phyloP scores from a whole-genome alignment of 164 flowering plant genomes.

The Dillenia turbinata region DNA sequence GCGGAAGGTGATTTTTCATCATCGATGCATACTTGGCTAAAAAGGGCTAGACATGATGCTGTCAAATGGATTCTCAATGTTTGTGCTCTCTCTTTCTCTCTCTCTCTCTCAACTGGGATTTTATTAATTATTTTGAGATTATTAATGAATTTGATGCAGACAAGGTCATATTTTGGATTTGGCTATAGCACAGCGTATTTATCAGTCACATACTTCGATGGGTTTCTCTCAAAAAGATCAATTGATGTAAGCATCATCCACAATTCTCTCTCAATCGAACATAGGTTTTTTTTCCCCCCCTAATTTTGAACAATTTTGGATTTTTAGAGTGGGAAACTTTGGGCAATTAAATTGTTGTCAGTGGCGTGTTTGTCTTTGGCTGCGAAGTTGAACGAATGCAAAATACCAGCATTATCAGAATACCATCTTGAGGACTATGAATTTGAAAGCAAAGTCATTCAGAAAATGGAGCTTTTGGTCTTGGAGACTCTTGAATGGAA shows the following conservation, averaged over 20 bases:
- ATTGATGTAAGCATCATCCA: slow-evolving; percentile 41
- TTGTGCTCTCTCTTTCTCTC: slow-evolving; percentile 10
- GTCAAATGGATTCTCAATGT: slow-evolving; percentile 65
- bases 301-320: background rate
- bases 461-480: slow-evolving; percentile 67
- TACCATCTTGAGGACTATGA: slow-evolving; percentile 29
- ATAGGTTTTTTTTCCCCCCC: background rate
- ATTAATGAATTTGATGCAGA: slow-evolving; percentile 33
- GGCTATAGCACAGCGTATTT: slow-evolving; percentile 53
- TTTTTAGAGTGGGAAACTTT: slow-evolving; percentile 35
- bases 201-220: slow-evolving; percentile 56
- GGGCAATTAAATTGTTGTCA: slow-evolving; percentile 59
- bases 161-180: slow-evolving; percentile 39
- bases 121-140: background rate
- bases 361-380: slow-evolving; percentile 69
- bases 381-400: slow-evolving; percentile 71
- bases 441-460: slow-evolving; percentile 43
- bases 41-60: slow-evolving; percentile 51
- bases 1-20: background rate
- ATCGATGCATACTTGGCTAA: slow-evolving; percentile 26
- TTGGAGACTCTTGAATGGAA: slow-evolving; percentile 68
- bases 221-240: slow-evolving; percentile 45
- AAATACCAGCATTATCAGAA: slow-evolving; percentile 38
- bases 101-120: slow-evolving; percentile 2
- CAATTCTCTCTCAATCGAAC: background rate